Percentiles rank a stretch among this genome's conserved stretches.
Evolutionary conservation across 371 early-diverging fungal species (phyloP).

Genomic region (Lichtheimia corymbifera): DNA sequence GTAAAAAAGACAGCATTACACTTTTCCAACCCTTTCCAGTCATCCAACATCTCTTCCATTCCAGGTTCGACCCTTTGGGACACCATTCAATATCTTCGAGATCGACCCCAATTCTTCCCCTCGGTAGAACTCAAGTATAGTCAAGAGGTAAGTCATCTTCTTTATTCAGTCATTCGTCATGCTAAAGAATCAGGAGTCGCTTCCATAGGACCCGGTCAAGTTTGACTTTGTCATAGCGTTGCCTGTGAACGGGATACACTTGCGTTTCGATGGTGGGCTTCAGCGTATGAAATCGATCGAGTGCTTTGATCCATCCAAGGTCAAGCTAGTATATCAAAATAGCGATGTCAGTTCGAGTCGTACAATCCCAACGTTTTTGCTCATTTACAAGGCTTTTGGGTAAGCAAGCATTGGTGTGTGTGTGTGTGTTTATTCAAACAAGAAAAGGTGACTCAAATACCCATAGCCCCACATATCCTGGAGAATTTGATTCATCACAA

Average conservation of each 20-base stretch:
- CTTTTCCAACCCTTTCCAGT: no score
- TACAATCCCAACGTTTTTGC: conserved; percentile 65
- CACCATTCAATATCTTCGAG: conserved; percentile 48
- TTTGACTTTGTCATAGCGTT: conserved; percentile 65
- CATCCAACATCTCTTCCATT: not conserved
- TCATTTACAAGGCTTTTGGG: conserved; percentile 75
- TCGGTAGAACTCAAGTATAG: conserved; percentile 71
- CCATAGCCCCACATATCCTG: conserved; percentile 65
- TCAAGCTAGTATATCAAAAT: conserved; percentile 64
- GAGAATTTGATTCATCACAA: conserved; percentile 57
- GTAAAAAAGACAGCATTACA: conserved; percentile 21
- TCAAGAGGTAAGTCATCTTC: conserved; percentile 47
- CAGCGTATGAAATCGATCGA: conserved; percentile 69
- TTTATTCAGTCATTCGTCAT: no score
- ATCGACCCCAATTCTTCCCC: conserved; percentile 54
- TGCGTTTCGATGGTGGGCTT: conserved; percentile 62
- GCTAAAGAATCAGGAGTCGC: not conserved
- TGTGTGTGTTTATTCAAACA: not conserved
- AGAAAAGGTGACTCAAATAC: not conserved
- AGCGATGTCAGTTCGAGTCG: conserved; percentile 69
- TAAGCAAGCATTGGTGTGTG: conserved; percentile 18
- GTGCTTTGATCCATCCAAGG: conserved; percentile 62
- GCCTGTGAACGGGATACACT: conserved; percentile 60
- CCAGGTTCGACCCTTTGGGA: conserved; percentile 64
- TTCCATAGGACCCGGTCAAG: conserved; percentile 54